A percentile compares a stretch with the other conserved stretches of the same genome.
These are phyloP conservation scores for Moricandia arvensis DNA, from an alignment of 345 rosid species.

Conservation along the genomic window DNA sequence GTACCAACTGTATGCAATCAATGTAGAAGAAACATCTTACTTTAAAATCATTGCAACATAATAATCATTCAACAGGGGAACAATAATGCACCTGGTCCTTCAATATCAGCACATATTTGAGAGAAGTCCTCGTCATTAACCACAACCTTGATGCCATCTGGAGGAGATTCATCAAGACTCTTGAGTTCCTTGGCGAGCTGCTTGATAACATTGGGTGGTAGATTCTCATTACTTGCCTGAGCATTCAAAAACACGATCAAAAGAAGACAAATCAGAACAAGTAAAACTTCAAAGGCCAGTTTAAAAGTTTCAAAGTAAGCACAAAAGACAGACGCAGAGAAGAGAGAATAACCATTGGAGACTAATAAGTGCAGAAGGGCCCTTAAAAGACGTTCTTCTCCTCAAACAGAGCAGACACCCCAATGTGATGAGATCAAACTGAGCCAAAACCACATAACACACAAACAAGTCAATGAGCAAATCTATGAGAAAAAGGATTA, in stretches of 20 bases:
- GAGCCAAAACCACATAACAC: background rate
- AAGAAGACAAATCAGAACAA: background rate
- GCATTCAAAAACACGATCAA: background rate
- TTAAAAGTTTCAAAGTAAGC: background rate
- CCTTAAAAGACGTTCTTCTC: background rate
- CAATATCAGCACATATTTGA: slow-evolving; percentile 90
- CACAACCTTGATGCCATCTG: slow-evolving; percentile 96
- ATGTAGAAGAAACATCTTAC: slow-evolving; percentile 17
- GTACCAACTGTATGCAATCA: slow-evolving; percentile 76
- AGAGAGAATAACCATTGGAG: slow-evolving; percentile 27
- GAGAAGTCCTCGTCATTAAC: slow-evolving; percentile 94
- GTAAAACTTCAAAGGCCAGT: background rate
- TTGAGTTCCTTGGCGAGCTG: slow-evolving; percentile 96
- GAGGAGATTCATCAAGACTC: slow-evolving; percentile 94
- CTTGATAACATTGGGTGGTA: slow-evolving; percentile 98
- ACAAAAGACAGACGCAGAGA: slow-evolving; percentile 3
- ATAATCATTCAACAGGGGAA: background rate
- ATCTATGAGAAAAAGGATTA: background rate
- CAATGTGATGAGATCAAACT: background rate
- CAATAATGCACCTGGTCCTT: slow-evolving; percentile 85
- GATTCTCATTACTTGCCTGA: slow-evolving; percentile 96
- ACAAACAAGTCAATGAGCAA: background rate
- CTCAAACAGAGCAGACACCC: slow-evolving; percentile 15
- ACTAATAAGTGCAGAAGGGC: background rate
- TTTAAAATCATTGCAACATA: slow-evolving; percentile 10